Evolutionary conservation across 2,329 filamentous ascomycete genomes (phyloP), one percentile per base, ranked within the genome.

Genomic region (Hypoxylon sp.): DNA sequence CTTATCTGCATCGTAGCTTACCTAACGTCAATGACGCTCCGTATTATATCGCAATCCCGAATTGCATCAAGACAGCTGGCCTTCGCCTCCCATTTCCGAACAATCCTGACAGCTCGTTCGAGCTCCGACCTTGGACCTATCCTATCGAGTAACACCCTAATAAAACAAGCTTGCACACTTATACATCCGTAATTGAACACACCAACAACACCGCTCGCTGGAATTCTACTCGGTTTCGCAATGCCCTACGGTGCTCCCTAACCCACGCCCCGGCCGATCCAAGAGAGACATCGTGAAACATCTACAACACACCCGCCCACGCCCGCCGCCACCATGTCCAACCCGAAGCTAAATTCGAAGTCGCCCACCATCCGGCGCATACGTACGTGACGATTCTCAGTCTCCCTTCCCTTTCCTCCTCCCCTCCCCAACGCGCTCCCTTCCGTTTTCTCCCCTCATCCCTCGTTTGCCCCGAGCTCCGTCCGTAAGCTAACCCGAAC

Each of bases 361-460:
- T 92, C 88, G 62, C 90, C 91, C 38, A 94, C 91, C 23, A 91
- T 95, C 72, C 88, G 90, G 75, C 90, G 91, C 72, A 95, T 96
- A 74, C 81, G 89, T 91, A 81, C 69, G 85, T n/a, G n/a, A n/a
- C n/a, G n/a, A n/a, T n/a, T n/a, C n/a, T n/a, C n/a, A n/a, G n/a
- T 18, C 37, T 42, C n/a, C 54, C 23, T 13, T 35, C 15, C 17
- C 58, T 55, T 52, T 33, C n/a, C 24, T 42, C 47, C 46, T 48
- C 48, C 48, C 27, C 52, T 11, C 48, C 26, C 41, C n/a, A n/a
- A n/a, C n/a, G n/a, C n/a, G 18, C 37, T 42, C n/a, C 54, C 23
- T 13, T 35, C 15, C 17, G 58, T 55, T 52, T 33, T 15, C 24
- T 42, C 47, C 46, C 47, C 48, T 47, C 27, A 53, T 11, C 48